Conservation (phyloP, 1,284 basidiomycete genomes). For the Coriolopsis trogii region DNA sequence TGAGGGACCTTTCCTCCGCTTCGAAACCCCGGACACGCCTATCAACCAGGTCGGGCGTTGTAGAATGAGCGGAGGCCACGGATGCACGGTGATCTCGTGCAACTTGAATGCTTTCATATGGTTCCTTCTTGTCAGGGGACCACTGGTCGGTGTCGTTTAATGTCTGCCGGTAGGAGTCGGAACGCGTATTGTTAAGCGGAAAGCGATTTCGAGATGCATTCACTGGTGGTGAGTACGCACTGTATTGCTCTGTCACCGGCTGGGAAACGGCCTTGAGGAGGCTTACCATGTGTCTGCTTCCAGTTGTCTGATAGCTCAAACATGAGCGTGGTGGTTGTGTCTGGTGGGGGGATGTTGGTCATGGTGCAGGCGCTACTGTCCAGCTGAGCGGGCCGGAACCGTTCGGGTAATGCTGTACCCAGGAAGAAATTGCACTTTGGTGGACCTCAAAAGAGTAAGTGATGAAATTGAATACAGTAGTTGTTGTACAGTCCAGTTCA, state of each 20-base stretch:
- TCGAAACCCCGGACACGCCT: slow-evolving; percentile 6
- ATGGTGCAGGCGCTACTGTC: slow-evolving; percentile 33
- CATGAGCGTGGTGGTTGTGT: slow-evolving; percentile 54
- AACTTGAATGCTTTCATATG: slow-evolving; percentile 18
- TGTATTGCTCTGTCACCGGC: slow-evolving; percentile 34
- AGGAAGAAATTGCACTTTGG: slow-evolving; percentile 41
- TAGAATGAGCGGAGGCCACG: slow-evolving; percentile 3
- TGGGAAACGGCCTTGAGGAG: slow-evolving; percentile 17
- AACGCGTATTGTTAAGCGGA: slow-evolving; percentile 24
- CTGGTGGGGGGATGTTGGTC: slow-evolving; percentile 39
- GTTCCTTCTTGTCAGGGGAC: slow-evolving; percentile 19
- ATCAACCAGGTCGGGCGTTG: slow-evolving; percentile 10
- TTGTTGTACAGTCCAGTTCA: too few relatives aligned
- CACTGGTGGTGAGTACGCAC: slow-evolving; percentile 23
- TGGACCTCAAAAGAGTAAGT: slow-evolving; percentile 36
- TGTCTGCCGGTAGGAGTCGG: slow-evolving; percentile 32
- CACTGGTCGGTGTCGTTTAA: slow-evolving; percentile 26
- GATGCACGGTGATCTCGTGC: slow-evolving; percentile 3
- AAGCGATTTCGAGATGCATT: slow-evolving; percentile 40
- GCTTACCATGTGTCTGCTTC: slow-evolving; percentile 56
- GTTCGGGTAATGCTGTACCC: slow-evolving; percentile 55
- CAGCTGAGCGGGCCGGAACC: slow-evolving; percentile 39
- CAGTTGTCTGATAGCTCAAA: slow-evolving; percentile 73
- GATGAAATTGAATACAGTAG: too few relatives aligned
- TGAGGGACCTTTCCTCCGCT: slow-evolving; percentile 22